Conservation (phyloP, 352 stramenopile species). For the Pythium apleroticum region DNA sequence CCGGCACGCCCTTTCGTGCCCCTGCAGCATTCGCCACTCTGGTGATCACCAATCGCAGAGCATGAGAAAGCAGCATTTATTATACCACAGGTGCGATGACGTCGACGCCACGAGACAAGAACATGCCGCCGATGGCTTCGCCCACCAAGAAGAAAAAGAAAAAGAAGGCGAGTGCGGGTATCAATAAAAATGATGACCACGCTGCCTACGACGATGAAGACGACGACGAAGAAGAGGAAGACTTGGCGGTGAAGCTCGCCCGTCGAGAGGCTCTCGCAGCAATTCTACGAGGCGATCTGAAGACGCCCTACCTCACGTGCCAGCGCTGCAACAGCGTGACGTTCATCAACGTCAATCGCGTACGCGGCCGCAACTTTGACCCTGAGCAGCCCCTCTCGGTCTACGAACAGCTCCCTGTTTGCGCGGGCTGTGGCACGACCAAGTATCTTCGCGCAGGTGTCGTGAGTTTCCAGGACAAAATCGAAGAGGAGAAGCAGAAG, state of each 20-base stretch:
- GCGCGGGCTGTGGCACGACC: slow-evolving; percentile 62
- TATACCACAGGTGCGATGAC: background rate
- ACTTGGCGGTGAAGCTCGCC: slow-evolving; percentile 13
- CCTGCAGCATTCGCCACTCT: no score
- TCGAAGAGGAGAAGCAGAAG: slow-evolving; percentile 55
- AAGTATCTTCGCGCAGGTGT: slow-evolving; percentile 69
- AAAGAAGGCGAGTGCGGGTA: background rate
- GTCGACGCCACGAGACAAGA: background rate
- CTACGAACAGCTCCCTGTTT: slow-evolving; percentile 65
- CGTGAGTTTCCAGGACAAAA: slow-evolving; percentile 77
- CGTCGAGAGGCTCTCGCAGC: slow-evolving; percentile 9
- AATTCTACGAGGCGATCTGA: slow-evolving; percentile 28
- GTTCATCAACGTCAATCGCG: slow-evolving; percentile 63
- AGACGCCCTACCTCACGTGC: slow-evolving; percentile 77
- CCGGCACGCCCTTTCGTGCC: slow-evolving; percentile 10
- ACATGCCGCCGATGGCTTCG: slow-evolving; percentile 2
- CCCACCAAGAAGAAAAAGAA: slow-evolving; percentile 11
- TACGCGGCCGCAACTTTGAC: slow-evolving; percentile 29
- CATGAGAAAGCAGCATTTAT: background rate
- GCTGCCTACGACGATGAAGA: background rate
- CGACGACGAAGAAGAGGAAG: slow-evolving; percentile 10
- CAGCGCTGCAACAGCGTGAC: slow-evolving; percentile 75
- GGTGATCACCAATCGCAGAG: background rate
- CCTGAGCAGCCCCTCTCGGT: slow-evolving; percentile 12
- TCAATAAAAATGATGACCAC: background rate